Conservation (phyloP, 1,284 basidiomycete genomes). For the Porphyrellus sp. region DNA sequence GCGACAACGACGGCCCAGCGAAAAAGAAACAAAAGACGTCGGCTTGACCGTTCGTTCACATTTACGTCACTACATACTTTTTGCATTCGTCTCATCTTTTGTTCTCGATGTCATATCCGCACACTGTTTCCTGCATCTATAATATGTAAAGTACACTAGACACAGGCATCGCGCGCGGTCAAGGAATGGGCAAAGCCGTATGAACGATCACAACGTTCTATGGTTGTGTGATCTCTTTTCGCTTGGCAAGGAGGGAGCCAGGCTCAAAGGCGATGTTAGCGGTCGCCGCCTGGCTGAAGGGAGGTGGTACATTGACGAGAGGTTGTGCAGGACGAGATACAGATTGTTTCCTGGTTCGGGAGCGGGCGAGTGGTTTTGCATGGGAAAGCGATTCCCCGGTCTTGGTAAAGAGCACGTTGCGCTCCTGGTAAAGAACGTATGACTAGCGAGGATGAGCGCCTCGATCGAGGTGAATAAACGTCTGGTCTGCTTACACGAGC, state of each 20-base stretch:
- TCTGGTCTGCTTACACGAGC: constrained; percentile 58
- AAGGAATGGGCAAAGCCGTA: not conserved
- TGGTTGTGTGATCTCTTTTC: constrained; percentile 28
- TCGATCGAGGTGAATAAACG: not conserved
- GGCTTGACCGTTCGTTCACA: constrained; percentile 18
- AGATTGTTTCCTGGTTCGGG: constrained; percentile 34
- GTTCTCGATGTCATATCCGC: not conserved
- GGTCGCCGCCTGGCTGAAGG: constrained; percentile 34
- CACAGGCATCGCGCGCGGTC: constrained; percentile 6
- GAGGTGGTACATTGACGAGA: constrained; percentile 33
- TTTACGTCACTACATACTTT: not conserved
- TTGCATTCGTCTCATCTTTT: not conserved
- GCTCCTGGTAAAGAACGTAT: constrained; percentile 76
- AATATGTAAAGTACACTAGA: constrained; percentile 25
- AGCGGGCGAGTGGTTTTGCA: constrained; percentile 31
- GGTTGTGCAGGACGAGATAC: constrained; percentile 35
- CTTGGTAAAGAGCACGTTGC: constrained; percentile 58
- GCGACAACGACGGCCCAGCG: constrained; percentile 53
- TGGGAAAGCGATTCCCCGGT: constrained; percentile 36
- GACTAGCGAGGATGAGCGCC: constrained; percentile 46
- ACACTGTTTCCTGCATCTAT: constrained; percentile 12
- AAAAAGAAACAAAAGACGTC: constrained; percentile 69
- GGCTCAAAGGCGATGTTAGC: constrained; percentile 53
- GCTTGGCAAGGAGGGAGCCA: constrained; percentile 62
- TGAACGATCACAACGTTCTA: constrained; percentile 15